Percentiles rank a stretch among this genome's conserved stretches.
These are phyloP conservation scores for Magnaporthiopsis poae DNA, from an alignment of 2,329 filamentous ascomycete species.

Conservation along the genomic window DNA sequence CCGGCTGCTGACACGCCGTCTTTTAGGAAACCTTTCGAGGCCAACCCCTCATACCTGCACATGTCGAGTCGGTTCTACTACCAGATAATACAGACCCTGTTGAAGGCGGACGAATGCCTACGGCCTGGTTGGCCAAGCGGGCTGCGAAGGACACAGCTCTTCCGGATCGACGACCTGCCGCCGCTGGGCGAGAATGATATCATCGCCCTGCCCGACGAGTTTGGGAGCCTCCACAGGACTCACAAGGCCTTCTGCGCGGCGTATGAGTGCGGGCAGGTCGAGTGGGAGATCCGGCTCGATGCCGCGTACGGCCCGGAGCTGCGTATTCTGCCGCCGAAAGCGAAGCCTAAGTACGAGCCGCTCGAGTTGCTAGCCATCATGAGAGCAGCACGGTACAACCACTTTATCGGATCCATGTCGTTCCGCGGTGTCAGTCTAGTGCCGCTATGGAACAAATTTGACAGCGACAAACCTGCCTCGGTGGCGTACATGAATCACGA, in stretches of 20 bases:
- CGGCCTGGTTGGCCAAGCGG: conserved; percentile 50
- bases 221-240: conserved; percentile 44
- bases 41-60: conserved; percentile 22
- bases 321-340: conserved; percentile 35
- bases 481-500: conserved; percentile 44
- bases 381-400: conserved; percentile 47
- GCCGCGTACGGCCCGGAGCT: conserved; percentile 40
- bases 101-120: conserved; percentile 43
- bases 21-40: conserved; percentile 22
- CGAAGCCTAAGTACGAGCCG: conserved; percentile 29
- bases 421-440: conserved; percentile 43
- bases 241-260: conserved; percentile 45
- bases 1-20: not conserved
- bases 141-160: conserved; percentile 26
- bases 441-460: conserved; percentile 28
- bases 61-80: conserved; percentile 46
- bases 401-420: conserved; percentile 49
- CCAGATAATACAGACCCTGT: conserved; percentile 43
- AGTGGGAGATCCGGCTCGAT: conserved; percentile 42
- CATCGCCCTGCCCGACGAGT: conserved; percentile 16
- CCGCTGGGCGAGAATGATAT: not conserved
- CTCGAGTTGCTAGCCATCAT: conserved; percentile 48
- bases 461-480: conserved; percentile 34
- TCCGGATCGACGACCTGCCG: conserved; percentile 42
- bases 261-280: conserved; percentile 38